Percentiles rank a stretch among this genome's conserved stretches.
Conservation (phyloP, 306 rosid species). For the Crotalaria pallida region DNA sequence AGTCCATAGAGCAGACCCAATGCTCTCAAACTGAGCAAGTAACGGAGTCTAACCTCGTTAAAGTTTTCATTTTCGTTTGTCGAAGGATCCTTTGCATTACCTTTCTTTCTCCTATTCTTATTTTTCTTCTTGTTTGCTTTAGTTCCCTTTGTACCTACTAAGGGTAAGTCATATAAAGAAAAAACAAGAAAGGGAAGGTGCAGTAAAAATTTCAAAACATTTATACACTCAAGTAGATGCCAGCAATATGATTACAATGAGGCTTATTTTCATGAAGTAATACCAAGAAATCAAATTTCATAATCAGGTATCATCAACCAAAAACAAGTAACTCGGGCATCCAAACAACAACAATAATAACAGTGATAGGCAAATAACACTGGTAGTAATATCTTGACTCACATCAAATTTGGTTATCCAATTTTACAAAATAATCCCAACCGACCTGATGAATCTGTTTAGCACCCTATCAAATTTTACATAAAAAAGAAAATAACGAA, state of each 20-base stretch:
- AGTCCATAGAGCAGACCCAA: too few relatives aligned
- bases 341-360: not conserved
- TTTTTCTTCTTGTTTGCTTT: constrained; percentile 63
- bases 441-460: too few relatives aligned
- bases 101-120: constrained; percentile 63
- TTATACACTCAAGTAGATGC: not conserved
- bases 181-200: constrained; percentile 1
- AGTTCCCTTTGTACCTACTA: constrained; percentile 55
- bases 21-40: not conserved
- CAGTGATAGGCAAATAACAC: not conserved
- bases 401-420: too few relatives aligned
- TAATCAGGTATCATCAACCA: not conserved
- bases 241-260: constrained; percentile 2
- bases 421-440: too few relatives aligned
- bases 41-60: constrained; percentile 39
- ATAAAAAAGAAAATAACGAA: too few relatives aligned
- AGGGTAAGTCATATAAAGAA: constrained; percentile 11
- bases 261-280: not conserved
- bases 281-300: not conserved
- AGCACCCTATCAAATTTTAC: not conserved
- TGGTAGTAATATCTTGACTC: too few relatives aligned
- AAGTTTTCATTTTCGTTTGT: constrained; percentile 39
- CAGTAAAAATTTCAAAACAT: not conserved
- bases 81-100: constrained; percentile 52
- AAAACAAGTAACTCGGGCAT: not conserved